These are phyloP conservation scores for Ophiostoma sp. DNA, from an alignment of 2,329 filamentous ascomycete species.

Conservation along the genomic window DNA sequence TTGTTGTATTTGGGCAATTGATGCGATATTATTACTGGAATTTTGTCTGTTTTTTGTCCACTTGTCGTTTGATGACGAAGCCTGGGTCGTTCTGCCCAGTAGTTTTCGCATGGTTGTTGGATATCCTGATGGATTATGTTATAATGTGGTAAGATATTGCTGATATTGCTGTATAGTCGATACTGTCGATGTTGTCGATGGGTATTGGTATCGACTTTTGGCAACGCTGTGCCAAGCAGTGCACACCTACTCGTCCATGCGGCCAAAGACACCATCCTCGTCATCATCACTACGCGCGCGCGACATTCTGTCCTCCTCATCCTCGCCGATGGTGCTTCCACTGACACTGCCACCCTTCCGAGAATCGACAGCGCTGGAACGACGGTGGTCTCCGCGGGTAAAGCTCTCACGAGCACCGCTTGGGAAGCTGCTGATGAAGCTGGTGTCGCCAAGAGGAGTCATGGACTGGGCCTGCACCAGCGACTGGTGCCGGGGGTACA, in stretches of 20 bases:
- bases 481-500: neutral
- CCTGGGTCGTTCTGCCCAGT: neutral
- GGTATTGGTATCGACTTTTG: slow-evolving; percentile 1
- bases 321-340: slow-evolving; percentile 59
- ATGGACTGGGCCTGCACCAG: neutral
- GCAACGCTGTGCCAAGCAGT: neutral
- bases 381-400: slow-evolving; percentile 49
- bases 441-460: slow-evolving; percentile 50
- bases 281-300: slow-evolving; percentile 66
- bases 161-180: neutral
- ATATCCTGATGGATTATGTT: neutral
- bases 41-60: slow-evolving; percentile 14
- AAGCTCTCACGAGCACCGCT: slow-evolving; percentile 59
- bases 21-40: neutral
- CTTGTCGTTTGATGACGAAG: neutral
- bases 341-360: slow-evolving; percentile 64
- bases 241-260: slow-evolving; percentile 75
- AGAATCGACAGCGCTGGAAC: slow-evolving; percentile 38
- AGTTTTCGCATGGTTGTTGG: neutral
- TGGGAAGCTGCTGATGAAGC: slow-evolving; percentile 59
- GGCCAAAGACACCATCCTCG: slow-evolving; percentile 90
- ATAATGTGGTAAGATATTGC: neutral
- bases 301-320: slow-evolving; percentile 57
- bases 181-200: neutral
- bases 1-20: neutral